Percentiles rank a stretch among this genome's conserved stretches.
Evolutionary conservation across 169 alveolate genomes (phyloP).

Genomic region (Babesia caballi): DNA sequence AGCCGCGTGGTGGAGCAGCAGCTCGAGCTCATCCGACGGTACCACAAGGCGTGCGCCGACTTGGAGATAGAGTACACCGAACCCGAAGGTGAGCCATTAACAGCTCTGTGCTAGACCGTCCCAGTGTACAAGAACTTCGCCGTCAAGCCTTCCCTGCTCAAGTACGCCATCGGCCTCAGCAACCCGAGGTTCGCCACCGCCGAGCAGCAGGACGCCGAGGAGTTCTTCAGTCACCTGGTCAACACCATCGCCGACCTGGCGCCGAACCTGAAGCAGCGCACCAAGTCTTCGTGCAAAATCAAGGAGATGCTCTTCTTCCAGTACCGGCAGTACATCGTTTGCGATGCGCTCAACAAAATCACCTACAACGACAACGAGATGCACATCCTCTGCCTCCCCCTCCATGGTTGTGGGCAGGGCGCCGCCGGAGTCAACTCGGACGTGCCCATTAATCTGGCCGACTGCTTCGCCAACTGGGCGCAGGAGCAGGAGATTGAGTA

Average conservation of each 20-base stretch:
- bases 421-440: not conserved
- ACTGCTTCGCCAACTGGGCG: constrained; percentile 40
- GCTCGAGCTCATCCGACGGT: not conserved
- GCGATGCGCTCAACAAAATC: constrained; percentile 34
- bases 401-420: not conserved
- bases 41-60: constrained; percentile 18
- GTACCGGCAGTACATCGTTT: constrained; percentile 27
- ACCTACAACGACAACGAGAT: constrained; percentile 36
- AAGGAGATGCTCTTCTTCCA: constrained; percentile 11
- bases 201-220: constrained; percentile 65
- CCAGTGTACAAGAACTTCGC: constrained; percentile 24
- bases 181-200: constrained; percentile 18
- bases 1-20: constrained; percentile 9
- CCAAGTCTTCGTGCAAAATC: not conserved
- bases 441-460: not conserved
- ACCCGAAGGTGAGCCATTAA: constrained; percentile 17
- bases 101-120: not conserved
- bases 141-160: constrained; percentile 47
- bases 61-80: constrained; percentile 9
- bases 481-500: constrained; percentile 41
- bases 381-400: constrained; percentile 48
- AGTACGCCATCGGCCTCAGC: constrained; percentile 29
- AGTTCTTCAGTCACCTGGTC: constrained; percentile 37
- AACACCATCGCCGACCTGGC: constrained; percentile 11
- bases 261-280: constrained; percentile 17